phyloP scores from a whole-genome alignment of 2,329 filamentous ascomycete genomes.

The Diaporthe sp. region DNA sequence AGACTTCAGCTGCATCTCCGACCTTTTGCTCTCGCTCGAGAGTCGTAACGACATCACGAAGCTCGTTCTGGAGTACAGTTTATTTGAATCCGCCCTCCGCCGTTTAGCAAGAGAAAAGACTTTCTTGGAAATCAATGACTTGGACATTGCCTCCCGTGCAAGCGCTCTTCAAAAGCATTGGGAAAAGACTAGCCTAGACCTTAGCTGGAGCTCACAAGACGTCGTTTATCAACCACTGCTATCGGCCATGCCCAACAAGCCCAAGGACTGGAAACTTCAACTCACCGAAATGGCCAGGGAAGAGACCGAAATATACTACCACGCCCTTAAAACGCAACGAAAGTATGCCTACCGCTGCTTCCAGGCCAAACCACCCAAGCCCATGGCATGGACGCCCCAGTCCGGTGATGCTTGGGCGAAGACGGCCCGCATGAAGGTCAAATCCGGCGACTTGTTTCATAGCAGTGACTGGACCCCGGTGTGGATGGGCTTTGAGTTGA shows the following conservation, averaged over 20 bases:
- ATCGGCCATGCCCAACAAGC: not conserved
- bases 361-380: not conserved
- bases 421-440: not conserved
- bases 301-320: not conserved
- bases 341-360: not conserved
- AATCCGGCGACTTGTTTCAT: conserved; percentile 10
- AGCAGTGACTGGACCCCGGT: not conserved
- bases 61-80: not conserved
- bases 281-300: not conserved
- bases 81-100: not conserved
- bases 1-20: not conserved
- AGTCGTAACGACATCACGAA: not conserved
- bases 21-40: not conserved
- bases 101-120: not conserved
- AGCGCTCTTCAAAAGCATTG: not conserved
- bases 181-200: not conserved
- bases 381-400: not conserved
- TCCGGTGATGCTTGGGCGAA: not conserved
- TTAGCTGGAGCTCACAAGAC: not conserved
- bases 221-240: not conserved
- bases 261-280: not conserved
- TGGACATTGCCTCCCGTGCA: not conserved
- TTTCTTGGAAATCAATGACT: not conserved
- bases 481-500: not conserved
- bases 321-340: not conserved